Evolutionary conservation across 2,329 filamentous ascomycete genomes (phyloP), one percentile per base, ranked within the genome.

Genomic region (Fusarium secorum): DNA sequence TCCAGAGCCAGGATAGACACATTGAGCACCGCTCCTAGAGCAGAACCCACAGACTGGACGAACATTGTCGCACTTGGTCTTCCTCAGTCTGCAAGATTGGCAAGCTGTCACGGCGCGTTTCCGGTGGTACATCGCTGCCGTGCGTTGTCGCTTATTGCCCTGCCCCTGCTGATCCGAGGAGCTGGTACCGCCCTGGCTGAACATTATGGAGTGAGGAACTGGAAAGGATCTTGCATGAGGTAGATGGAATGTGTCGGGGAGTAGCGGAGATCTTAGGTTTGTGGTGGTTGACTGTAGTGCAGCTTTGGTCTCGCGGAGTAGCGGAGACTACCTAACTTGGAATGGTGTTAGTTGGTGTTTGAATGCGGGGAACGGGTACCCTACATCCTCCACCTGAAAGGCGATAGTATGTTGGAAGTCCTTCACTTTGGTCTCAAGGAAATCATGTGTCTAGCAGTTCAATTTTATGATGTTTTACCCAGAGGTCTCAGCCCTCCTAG

Each of bases 1-100:
- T 0, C 38, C 52, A 7, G 52, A 26, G 8, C 52, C 52, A 17
- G 53, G 53, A 14, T 69, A 62, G 15, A 69, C 24, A 18, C 54
- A 60, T 17, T 48, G 28, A 26, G 52, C 49, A 5, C 33, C 49
- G 20, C n/a, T 53, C 7, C 33, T 45, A 0, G 63, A 57, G 9
- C 64, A 53, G 6, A 67, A 22, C 2, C 58, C 66, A 30, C 49
- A 63, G 28, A 54, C 48, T 14, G 66, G 66, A 1, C 63, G 42
- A 11, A 42, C 57, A 44, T 68, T 70, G 14, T 72, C 60, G 32
- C 71, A 74, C 20, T 63, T 62, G 11, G 57, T 58, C 42, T 71
- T 65, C 0, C 58, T 46, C 22, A 52, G 20, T 35, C 69, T 41
- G 11, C 69, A 72, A 20, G 61, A 68, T 30, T 71, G 56, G 22